Base-by-base conservation (phyloP, 768 basidiomycete species). In the Chalciporus sphaerocephalus region DNA sequence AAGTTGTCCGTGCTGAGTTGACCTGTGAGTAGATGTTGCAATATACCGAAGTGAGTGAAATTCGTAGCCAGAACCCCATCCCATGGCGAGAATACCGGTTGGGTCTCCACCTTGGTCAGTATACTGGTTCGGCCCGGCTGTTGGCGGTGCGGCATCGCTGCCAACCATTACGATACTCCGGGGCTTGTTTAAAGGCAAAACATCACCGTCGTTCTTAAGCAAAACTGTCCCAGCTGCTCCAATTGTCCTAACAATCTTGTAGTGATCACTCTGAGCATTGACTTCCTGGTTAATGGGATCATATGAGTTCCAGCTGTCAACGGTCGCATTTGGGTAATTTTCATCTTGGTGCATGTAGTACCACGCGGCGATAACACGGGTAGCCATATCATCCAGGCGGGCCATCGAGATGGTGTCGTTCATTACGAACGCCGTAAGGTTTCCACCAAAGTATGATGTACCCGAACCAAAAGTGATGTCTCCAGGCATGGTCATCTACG, bases 31-130 rank as follows among this genome's bases (percentile, higher is more conserved):
- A 8, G 21, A 34, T 6, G 8, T 8, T 6, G 3, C 15, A 3
- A 16, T 9, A 13, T 8, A 15, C 6, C 15, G 8, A 30, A 7
- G 7, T 28, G n/a, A 8, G 23, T 11, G 5, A n/a, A 17, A 44
- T 12, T 55, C 67, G 30, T 36, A 73, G 66, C 90, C 91, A 40
- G 84, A 87, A 28, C 91, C 93, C 93, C 93, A 96, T 12, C 92
- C 92, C 84, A 92, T 85, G 7, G 90, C 91, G 17, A 96, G 73
- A 15, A 86, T 74, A 9, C 91, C 91, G 38, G 75, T 78, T 23
- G 69, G 65, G 36, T 70, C 67, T 20, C 83, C 81, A 38, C 76
- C 80, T 20, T 66, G 78, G 51, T 90, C 85, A 7, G 66, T 16
- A 42, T 80, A 89, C 42, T 80, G 74, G 56, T 91, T 92, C 0